A percentile compares a stretch with the other conserved stretches of the same genome.
Evolutionary conservation across 2,329 filamentous ascomycete genomes (phyloP).

Genomic region (Scedosporium apiospermum): DNA sequence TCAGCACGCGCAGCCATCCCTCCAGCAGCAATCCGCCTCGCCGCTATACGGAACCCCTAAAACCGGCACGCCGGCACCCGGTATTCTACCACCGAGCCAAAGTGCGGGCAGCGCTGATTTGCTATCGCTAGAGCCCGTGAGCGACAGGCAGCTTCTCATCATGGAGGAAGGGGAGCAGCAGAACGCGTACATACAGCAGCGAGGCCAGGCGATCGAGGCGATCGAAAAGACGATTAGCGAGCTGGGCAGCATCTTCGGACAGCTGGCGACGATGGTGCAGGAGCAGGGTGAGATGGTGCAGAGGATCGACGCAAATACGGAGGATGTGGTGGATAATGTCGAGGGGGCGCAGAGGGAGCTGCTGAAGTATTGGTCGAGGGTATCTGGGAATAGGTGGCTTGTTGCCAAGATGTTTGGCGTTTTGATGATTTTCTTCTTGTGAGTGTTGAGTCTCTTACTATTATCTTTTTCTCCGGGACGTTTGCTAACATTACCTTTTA

Average conservation of each 20-base stretch:
- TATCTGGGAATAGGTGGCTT: conserved; percentile 91
- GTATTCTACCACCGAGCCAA: conserved; percentile 76
- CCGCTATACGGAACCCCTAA: conserved; percentile 77
- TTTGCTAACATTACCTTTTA: conserved; percentile 14
- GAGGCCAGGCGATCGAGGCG: conserved; percentile 91
- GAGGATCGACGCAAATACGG: conserved; percentile 92
- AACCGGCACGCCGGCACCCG: conserved; percentile 57
- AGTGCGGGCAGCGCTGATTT: conserved; percentile 58
- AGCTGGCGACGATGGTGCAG: conserved; percentile 91
- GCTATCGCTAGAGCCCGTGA: conserved; percentile 70
- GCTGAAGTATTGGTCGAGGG: conserved; percentile 92
- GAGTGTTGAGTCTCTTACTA: conserved; percentile 17
- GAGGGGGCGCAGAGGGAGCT: conserved; percentile 89
- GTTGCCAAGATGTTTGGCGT: conserved; percentile 74
- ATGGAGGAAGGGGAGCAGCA: conserved; percentile 84
- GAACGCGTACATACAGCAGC: conserved; percentile 85
- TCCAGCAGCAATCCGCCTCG: conserved; percentile 62
- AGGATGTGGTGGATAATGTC: conserved; percentile 98
- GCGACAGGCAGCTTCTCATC: conserved; percentile 78
- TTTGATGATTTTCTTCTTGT: conserved; percentile 86
- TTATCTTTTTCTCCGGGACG: conserved; percentile 7
- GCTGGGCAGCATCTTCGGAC: conserved; percentile 81
- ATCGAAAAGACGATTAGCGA: conserved; percentile 95
- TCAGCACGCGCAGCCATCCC: conserved; percentile 58
- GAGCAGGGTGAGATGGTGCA: conserved; percentile 98